Conservation (phyloP, 2,329 filamentous ascomycete genomes). For the Fusarium chuoi region DNA sequence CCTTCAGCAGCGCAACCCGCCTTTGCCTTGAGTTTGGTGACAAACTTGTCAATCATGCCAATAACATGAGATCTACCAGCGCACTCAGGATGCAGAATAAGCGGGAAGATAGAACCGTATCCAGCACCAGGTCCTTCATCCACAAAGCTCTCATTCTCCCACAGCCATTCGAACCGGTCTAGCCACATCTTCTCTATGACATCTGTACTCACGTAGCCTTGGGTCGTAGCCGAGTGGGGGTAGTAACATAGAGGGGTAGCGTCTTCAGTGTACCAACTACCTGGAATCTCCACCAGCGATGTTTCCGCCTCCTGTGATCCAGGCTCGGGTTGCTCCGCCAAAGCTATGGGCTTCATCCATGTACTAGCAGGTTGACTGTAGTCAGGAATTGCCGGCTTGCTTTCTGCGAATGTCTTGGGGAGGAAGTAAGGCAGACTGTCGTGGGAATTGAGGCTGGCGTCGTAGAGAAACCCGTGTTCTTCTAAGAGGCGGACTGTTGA, state of each 20-base stretch:
- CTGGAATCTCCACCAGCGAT: not conserved
- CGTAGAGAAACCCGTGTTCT: not conserved
- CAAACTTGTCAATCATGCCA: not conserved
- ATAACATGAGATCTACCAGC: not conserved
- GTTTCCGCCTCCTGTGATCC: fast-evolving
- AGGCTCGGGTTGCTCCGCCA: fast-evolving
- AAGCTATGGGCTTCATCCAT: not conserved
- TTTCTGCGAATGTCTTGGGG: not conserved
- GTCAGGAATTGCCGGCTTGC: not conserved
- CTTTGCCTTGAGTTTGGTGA: not conserved
- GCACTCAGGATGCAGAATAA: not conserved
- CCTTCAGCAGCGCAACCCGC: not conserved
- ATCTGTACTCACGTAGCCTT: not conserved
- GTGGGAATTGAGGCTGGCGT: not conserved
- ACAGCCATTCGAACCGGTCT: not conserved
- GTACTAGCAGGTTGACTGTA: not conserved
- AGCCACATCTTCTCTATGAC: not conserved
- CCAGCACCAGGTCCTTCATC: not conserved
- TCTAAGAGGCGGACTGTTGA: fast-evolving
- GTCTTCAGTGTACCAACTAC: slow-evolving; percentile 4
- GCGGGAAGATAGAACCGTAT: not conserved
- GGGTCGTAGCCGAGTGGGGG: not conserved
- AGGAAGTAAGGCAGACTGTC: not conserved
- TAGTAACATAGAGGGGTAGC: not conserved
- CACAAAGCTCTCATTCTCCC: not conserved